phyloP scores from a whole-genome alignment of 2,329 filamentous ascomycete species.

The Gnomoniopsis smithogilvyi region DNA sequence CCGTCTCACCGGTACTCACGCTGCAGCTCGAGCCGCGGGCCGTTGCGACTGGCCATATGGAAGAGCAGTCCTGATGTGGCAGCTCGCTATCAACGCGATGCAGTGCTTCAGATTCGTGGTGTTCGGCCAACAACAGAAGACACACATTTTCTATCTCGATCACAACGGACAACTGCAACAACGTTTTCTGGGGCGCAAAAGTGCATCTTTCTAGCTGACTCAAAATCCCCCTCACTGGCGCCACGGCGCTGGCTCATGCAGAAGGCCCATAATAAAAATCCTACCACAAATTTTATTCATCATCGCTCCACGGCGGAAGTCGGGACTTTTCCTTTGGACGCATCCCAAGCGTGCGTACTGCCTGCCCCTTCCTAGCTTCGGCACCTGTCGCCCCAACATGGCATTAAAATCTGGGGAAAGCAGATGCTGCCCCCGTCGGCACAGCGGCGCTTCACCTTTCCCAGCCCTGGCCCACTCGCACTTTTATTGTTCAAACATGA shows the following conservation, averaged over 20 bases:
- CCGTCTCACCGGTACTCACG: slow-evolving; percentile 1
- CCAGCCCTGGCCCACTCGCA: not conserved
- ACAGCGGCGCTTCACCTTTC: no score
- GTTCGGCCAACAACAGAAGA: not conserved
- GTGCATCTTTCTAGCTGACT: not conserved
- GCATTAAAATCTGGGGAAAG: not conserved
- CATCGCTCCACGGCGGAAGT: not conserved
- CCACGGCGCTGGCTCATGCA: not conserved
- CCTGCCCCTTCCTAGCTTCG: not conserved
- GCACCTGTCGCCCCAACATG: not conserved
- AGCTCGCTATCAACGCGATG: not conserved
- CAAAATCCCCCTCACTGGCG: not conserved
- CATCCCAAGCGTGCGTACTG: not conserved
- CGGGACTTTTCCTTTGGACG: not conserved
- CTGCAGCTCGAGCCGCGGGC: not conserved
- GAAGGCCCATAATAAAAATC: not conserved
- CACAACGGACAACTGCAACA: not conserved
- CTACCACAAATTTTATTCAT: not conserved
- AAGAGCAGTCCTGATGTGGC: not conserved
- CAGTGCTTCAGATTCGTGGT: no score
- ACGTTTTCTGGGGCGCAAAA: not conserved
- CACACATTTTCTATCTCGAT: not conserved
- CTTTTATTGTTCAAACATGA: not conserved
- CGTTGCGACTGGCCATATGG: not conserved
- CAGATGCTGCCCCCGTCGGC: not conserved